Evolutionary conservation across 2,329 filamentous ascomycete species (phyloP).

Genomic region (Ophiostoma sp.): DNA sequence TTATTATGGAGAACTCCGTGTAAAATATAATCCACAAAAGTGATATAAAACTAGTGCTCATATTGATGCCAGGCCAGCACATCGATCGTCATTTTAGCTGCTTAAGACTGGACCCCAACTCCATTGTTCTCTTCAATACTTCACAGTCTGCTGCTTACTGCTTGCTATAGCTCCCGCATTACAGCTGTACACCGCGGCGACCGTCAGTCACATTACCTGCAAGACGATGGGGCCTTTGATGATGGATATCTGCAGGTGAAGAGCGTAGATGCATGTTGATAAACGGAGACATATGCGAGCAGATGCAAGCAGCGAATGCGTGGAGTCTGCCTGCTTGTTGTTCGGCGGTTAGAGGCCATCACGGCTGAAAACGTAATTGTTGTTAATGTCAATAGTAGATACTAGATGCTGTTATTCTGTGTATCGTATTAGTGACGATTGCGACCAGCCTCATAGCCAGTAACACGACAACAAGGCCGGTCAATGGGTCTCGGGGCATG

Average conservation of each 20-base stretch:
- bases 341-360: neutral
- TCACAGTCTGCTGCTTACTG: neutral
- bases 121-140: neutral
- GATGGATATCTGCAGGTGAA: neutral
- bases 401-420: neutral
- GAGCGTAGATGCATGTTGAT: neutral
- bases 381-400: no score
- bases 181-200: constrained; percentile 7
- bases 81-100: neutral
- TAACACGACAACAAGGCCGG: neutral
- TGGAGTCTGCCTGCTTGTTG: neutral
- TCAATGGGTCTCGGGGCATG: neutral
- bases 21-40: no score
- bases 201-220: neutral
- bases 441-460: neutral
- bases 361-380: neutral
- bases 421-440: neutral
- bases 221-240: neutral
- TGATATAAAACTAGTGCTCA: neutral
- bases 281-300: neutral
- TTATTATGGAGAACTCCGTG: no score
- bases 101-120: constrained; percentile 4
- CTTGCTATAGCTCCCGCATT: neutral
- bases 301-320: no score
- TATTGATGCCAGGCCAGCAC: neutral